phyloP scores from a whole-genome alignment of 345 rosid species.

The Trapa incisa region DNA sequence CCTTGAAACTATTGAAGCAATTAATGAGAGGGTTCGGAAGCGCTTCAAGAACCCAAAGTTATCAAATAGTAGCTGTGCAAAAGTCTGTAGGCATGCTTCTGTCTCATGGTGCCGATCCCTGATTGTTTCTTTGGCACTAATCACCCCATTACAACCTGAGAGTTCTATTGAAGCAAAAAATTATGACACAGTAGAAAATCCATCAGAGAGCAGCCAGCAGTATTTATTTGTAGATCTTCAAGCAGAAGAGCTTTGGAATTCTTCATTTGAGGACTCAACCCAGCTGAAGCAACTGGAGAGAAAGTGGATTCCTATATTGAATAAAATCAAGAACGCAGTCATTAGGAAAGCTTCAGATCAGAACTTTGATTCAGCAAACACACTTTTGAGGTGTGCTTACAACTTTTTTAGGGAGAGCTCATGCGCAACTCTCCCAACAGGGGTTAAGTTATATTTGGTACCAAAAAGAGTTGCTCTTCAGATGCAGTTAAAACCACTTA shows the following conservation, averaged over 20 bases:
- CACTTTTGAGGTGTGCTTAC: slow-evolving; percentile 62
- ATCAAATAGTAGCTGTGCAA: slow-evolving; percentile 61
- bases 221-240: slow-evolving; percentile 68
- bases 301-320: slow-evolving; percentile 60
- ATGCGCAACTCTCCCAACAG: slow-evolving; percentile 45
- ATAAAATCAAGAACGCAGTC: slow-evolving; percentile 48
- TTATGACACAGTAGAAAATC: slow-evolving; percentile 24
- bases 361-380: slow-evolving; percentile 56
- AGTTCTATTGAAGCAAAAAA: slow-evolving; percentile 30
- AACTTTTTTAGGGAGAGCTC: slow-evolving; percentile 81
- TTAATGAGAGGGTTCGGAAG: slow-evolving; percentile 78
- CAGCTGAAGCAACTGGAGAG: slow-evolving; percentile 41
- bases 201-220: slow-evolving; percentile 32
- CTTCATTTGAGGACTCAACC: slow-evolving; percentile 47
- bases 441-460: slow-evolving; percentile 49
- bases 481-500: slow-evolving; percentile 32
- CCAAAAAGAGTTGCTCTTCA: slow-evolving; percentile 36
- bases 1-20: slow-evolving; percentile 70
- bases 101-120: slow-evolving; percentile 86
- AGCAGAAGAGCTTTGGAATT: slow-evolving; percentile 53
- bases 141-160: slow-evolving; percentile 49
- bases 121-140: slow-evolving; percentile 53
- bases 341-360: slow-evolving; percentile 51
- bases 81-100: slow-evolving; percentile 89
- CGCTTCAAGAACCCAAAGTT: slow-evolving; percentile 90